These are phyloP conservation scores for Paracamarosporium sp. DNA, from an alignment of 2,329 filamentous ascomycete genomes.

Conservation along the genomic window DNA sequence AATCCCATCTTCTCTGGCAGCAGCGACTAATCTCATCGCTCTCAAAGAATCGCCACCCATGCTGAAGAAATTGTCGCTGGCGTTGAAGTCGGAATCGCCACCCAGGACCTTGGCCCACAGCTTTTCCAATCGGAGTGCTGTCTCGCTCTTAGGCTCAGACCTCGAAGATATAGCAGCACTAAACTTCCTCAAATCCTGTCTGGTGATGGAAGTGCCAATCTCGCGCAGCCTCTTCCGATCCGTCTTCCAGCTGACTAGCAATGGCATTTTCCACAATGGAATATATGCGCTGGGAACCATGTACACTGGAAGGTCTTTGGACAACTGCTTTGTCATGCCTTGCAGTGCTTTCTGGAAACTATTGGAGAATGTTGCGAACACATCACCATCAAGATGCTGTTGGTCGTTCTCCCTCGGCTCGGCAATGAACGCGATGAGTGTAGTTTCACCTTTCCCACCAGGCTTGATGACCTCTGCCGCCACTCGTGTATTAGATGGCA, in stretches of 20 bases:
- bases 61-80: constrained; percentile 52
- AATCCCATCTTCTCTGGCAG: constrained; percentile 57
- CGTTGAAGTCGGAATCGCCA: constrained; percentile 39
- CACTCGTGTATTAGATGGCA: constrained; percentile 46
- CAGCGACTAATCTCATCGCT: constrained; percentile 64
- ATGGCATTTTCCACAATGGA: constrained; percentile 44
- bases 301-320: constrained; percentile 38
- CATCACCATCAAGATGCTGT: constrained; percentile 37
- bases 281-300: constrained; percentile 47
- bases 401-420: constrained; percentile 38
- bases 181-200: constrained; percentile 41
- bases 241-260: constrained; percentile 44
- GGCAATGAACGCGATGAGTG: constrained; percentile 42
- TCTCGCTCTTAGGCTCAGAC: constrained; percentile 43
- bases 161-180: constrained; percentile 50
- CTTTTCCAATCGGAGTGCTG: constrained; percentile 34
- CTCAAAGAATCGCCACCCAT: constrained; percentile 59
- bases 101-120: constrained; percentile 43
- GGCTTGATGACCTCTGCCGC: constrained; percentile 59
- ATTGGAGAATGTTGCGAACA: constrained; percentile 39
- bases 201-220: constrained; percentile 38
- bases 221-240: constrained; percentile 44
- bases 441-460: constrained; percentile 36
- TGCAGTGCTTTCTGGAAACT: constrained; percentile 36
- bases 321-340: constrained; percentile 37